Evolutionary conservation across 352 stramenopile genomes (phyloP), one percentile per base, ranked within the genome.

Genomic region (Globisporangium nodosum): DNA sequence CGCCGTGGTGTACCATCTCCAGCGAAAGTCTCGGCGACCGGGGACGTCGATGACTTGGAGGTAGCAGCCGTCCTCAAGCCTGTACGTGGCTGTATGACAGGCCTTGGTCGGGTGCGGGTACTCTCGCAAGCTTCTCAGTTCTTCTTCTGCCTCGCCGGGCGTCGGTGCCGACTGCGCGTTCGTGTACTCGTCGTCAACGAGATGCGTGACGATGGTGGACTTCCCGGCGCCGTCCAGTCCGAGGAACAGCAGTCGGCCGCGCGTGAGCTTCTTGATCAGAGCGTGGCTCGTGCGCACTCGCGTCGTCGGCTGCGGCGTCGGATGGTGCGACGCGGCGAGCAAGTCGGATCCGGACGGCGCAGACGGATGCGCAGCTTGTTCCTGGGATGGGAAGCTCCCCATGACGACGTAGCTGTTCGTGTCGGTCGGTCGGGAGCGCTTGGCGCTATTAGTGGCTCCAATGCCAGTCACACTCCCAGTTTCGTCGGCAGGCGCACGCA

Each of bases 211-310:
- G 7, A 88, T 62, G 9, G 78, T 86, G 37, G 76, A 80, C 49
- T 88, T 88, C n/a, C 78, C 78, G 2, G 75, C 74, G 27, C 71
- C 68, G 45, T 88, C 73, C 3, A 88, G 59, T 13, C 78, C 78
- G n/a, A 88, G 59, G 18, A 86, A 46, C 3, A 88, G 27, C 12
- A 88, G 5, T 8, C 65, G 70, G 11, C 76, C 78, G 1, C 72
- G 76, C 16, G 65, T 60, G 49, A 71, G 63, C 39, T 80, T 76
- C 57, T 74, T 81, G 8, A 66, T 24, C 1, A 69, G n/a, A 5
- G 58, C 43, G 20, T 78, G 63, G n/a, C 65, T 72, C 21, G 61
- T 60, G 30, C 63, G 57, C 65, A 63, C 69, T n/a, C 54, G 45
- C 3, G 33, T 21, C 18, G 43, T 45, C 11, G n/a, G 13, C n/a